These are phyloP conservation scores for Sordariomycetes sp. DNA, from an alignment of 2,329 filamentous ascomycete genomes.

Conservation along the genomic window DNA sequence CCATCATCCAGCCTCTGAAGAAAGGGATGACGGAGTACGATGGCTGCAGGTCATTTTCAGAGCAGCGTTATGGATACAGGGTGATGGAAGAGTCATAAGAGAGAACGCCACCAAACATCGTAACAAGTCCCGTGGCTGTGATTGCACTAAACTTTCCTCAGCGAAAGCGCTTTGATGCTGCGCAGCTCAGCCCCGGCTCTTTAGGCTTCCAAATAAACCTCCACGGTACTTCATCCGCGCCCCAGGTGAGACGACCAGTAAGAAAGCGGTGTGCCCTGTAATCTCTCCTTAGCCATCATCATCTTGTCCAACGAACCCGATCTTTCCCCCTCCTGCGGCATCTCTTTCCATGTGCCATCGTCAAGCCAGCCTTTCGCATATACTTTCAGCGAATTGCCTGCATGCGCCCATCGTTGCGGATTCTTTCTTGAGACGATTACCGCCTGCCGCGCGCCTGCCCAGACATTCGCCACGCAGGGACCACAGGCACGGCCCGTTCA, in stretches of 20 bases:
- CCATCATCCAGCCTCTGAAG: no score
- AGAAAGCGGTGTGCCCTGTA: not conserved
- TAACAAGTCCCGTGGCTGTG: not conserved
- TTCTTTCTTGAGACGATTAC: not conserved
- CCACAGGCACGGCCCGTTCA: not conserved
- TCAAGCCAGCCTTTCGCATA: not conserved
- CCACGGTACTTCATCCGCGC: not conserved
- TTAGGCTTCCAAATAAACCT: not conserved
- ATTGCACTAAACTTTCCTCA: not conserved
- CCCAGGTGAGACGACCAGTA: not conserved
- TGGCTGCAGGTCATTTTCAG: not conserved
- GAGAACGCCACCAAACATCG: not conserved
- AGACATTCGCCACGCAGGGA: not conserved
- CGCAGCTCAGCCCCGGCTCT: not conserved
- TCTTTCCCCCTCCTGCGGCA: not conserved
- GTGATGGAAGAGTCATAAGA: not conserved
- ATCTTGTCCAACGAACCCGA: not conserved
- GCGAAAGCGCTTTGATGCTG: not conserved
- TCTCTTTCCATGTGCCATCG: not conserved
- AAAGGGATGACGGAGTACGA: no score
- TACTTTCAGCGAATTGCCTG: not conserved
- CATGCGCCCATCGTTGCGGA: not conserved
- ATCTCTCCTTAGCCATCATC: not conserved
- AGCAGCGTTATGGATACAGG: not conserved
- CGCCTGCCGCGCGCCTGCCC: not conserved